Conservation (phyloP, 2,329 filamentous ascomycete species). For the Mycosphaerella arachidis region DNA sequence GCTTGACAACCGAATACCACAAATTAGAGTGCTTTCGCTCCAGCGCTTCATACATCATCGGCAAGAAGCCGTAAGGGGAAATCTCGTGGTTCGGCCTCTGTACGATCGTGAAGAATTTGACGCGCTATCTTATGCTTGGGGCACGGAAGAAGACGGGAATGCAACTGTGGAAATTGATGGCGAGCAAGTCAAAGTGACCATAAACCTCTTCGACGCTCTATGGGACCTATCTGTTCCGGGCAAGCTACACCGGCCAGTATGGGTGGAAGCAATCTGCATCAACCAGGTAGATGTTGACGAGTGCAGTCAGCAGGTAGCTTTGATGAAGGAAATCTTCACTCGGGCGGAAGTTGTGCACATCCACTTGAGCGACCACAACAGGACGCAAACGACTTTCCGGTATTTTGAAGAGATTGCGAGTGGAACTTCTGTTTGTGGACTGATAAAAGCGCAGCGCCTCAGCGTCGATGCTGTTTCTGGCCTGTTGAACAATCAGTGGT, state of each 20-base stretch:
- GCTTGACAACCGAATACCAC: neutral
- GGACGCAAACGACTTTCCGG: neutral
- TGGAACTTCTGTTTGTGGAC: too few species aligned
- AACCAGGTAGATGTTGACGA: slow-evolving; percentile 30
- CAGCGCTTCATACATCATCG: neutral
- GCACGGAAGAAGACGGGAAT: neutral
- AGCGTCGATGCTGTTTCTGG: too few species aligned
- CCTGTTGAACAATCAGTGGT: too few species aligned
- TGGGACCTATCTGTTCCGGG: neutral
- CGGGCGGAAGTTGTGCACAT: neutral
- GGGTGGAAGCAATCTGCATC: slow-evolving; percentile 38
- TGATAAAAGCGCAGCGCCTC: too few species aligned
- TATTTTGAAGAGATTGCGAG: neutral
- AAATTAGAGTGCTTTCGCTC: neutral
- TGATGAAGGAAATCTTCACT: slow-evolving; percentile 27
- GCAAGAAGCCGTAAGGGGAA: neutral
- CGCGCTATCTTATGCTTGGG: neutral
- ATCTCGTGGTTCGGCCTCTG: neutral
- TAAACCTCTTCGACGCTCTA: neutral
- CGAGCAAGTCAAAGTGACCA: neutral
- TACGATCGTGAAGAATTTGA: neutral
- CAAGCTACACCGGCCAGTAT: slow-evolving; percentile 18
- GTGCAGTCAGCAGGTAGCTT: slow-evolving; percentile 33
- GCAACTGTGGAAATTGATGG: neutral
- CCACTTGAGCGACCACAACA: neutral